Base-by-base conservation (phyloP, 805 yeast genomes). In the Metschnikowia chrysomelidarum region DNA sequence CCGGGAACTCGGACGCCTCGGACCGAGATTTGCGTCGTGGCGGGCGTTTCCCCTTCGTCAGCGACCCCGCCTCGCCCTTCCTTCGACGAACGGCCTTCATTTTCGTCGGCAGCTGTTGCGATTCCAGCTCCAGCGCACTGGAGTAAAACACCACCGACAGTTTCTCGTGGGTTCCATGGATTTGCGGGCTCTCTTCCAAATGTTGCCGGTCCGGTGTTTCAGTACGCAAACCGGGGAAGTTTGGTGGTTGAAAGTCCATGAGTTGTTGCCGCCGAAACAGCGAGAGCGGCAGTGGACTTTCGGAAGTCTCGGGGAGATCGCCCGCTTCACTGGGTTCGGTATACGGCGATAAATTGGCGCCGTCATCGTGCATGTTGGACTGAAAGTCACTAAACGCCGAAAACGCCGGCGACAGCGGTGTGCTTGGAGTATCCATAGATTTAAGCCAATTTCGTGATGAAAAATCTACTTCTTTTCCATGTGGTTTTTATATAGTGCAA, bases 71-170 rank as follows among this genome's bases (percentile, higher is more conserved):
- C 4, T 19, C 17, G 5, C 19, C 13, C 14, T 35, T 39, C 22
- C 29, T 36, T 9, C 32, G 27, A 7, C 45, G 32, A 10, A 17
- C 13, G n/a, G 18, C 32, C 16, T 39, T 28, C n/a, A 33, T 36
- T n/a, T 30, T 31, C 7, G 34, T 12, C 7, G 34, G 37, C 27
- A 29, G 42, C 19, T 27, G 22, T n/a, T 37, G 44, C 15, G 41
- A 38, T 17, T 47, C 51, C 27, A 41, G 36, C 25, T 47, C 51
- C 49, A 45, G 50, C 2, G 51, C 50, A 31, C 50, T 45, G 13
- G 50, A 45, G 20, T 47, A 47, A n/a, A 45, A 38, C 10, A 32
- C 40, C 11, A 15, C 34, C 22, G 7, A 26, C 23, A 10, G 26
- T 22, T 34, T 34, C 11, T 35, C 30, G 27, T n/a, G 36, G 13